Evolutionary conservation across 177 flowering plant species (phyloP).

Genomic region (Tripterygium wilfordii): DNA sequence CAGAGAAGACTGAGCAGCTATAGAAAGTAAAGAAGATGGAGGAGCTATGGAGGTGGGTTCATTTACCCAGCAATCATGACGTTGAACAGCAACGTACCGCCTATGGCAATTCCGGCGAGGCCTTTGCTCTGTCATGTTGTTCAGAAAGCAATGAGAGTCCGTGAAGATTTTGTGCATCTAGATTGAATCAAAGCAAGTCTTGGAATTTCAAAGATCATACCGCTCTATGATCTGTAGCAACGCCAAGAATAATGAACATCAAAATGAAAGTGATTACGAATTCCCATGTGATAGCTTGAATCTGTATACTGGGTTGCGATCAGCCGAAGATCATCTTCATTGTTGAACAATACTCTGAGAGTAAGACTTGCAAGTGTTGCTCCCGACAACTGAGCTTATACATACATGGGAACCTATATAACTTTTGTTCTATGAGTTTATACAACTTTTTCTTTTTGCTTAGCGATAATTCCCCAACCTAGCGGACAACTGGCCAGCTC

Average conservation of each 20-base stretch:
- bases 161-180: no score
- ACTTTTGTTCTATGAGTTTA: no score
- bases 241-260: conserved; percentile 47
- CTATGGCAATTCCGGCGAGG: conserved; percentile 39
- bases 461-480: no score
- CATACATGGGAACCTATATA: conserved; percentile 40
- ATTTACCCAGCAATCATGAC: conserved; percentile 44
- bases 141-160: no score
- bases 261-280: conserved; percentile 39
- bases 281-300: conserved; percentile 32
- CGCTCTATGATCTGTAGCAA: conserved; percentile 45
- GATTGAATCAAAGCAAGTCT: background rate
- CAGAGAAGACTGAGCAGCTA: background rate
- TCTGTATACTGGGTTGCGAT: conserved; percentile 14
- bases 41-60: background rate
- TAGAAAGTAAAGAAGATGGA: background rate
- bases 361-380: conserved; percentile 37
- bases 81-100: conserved; percentile 25
- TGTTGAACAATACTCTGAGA: conserved; percentile 23
- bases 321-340: conserved; percentile 8
- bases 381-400: conserved; percentile 39
- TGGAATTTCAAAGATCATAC: conserved; percentile 13
- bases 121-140: conserved; percentile 23
- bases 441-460: no score
- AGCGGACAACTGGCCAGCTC: no score